Evolutionary conservation across 2,329 filamentous ascomycete genomes (phyloP).

Genomic region (Aspergillus carbonarius): DNA sequence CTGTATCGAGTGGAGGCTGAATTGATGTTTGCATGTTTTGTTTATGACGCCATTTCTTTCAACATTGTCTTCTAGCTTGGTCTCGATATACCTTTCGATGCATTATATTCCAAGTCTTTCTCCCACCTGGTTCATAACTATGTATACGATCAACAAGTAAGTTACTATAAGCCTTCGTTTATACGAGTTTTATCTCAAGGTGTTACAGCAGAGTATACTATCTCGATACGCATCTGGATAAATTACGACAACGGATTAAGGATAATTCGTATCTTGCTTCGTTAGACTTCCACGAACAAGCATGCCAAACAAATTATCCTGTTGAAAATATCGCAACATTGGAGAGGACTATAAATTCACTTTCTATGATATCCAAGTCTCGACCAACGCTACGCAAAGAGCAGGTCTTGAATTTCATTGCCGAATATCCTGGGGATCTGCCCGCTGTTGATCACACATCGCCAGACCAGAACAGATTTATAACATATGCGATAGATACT

Average conservation of each 20-base stretch:
- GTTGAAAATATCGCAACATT: slow-evolving; percentile 50
- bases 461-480: slow-evolving; percentile 21
- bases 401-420: slow-evolving; percentile 62
- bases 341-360: slow-evolving; percentile 65
- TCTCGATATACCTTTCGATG: not conserved
- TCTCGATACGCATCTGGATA: slow-evolving; percentile 59
- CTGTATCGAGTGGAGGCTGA: not conserved
- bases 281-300: slow-evolving; percentile 21
- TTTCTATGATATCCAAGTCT: slow-evolving; percentile 69
- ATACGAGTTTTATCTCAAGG: not conserved
- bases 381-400: slow-evolving; percentile 60
- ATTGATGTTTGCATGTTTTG: not conserved
- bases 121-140: not conserved
- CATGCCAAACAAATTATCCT: slow-evolving; percentile 9
- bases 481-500: slow-evolving; percentile 69
- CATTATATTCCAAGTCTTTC: not conserved
- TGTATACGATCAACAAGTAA: slow-evolving; percentile 16
- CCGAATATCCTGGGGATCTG: slow-evolving; percentile 40
- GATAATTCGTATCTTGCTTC: slow-evolving; percentile 12
- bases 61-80: not conserved
- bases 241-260: slow-evolving; percentile 49
- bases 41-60: not conserved
- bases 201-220: slow-evolving; percentile 53
- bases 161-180: not conserved
- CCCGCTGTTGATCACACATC: not conserved